These are phyloP conservation scores for Neonectria ditissima DNA, from an alignment of 2,329 filamentous ascomycete genomes.

Conservation along the genomic window DNA sequence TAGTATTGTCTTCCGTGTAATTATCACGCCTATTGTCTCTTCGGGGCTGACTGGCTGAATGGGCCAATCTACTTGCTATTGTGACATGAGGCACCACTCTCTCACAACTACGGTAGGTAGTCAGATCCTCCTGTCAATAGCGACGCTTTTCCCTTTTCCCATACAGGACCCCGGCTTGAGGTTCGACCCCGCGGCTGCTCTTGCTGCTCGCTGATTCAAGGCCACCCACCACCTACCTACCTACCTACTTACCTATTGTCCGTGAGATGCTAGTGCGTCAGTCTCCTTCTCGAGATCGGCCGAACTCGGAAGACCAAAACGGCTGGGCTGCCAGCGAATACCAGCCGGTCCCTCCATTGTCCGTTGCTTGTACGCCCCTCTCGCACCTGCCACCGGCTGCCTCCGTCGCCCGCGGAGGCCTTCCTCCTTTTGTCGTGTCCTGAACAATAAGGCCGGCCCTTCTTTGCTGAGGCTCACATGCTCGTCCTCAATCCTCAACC, in stretches of 20 bases:
- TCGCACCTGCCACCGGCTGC: constrained; percentile 40
- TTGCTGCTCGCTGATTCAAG: constrained; percentile 1
- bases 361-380: constrained; percentile 20
- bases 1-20: not conserved
- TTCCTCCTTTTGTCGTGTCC: constrained; percentile 36
- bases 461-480: constrained; percentile 18
- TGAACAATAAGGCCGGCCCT: constrained; percentile 28
- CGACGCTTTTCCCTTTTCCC: not conserved
- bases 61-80: not conserved
- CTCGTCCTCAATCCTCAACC: constrained; percentile 13
- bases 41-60: not conserved
- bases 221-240: not conserved
- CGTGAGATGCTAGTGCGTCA: not conserved
- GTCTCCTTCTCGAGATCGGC: not conserved
- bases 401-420: constrained; percentile 30
- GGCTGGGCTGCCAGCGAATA: not conserved
- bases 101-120: too few relatives aligned
- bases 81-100: not conserved
- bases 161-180: not conserved
- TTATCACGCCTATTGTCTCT: not conserved
- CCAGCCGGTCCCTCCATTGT: not conserved
- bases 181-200: not conserved
- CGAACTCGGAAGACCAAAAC: not conserved
- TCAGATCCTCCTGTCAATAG: not conserved
- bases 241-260: not conserved